These are phyloP conservation scores for Colletotrichum sublineola DNA, from an alignment of 2,329 filamentous ascomycete genomes.

Conservation along the genomic window DNA sequence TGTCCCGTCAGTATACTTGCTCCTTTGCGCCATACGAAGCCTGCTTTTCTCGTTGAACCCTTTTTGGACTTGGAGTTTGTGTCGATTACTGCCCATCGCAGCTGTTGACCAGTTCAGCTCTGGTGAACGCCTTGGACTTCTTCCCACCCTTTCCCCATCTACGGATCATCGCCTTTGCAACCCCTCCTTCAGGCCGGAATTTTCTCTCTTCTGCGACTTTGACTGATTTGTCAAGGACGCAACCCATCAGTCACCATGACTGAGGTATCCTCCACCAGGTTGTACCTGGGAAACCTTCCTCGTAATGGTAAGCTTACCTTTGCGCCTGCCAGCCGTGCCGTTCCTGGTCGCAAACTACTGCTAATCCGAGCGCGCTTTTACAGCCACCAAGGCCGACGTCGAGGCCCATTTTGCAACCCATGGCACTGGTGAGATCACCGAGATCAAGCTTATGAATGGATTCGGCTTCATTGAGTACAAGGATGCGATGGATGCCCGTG, in stretches of 20 bases:
- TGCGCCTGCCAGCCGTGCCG: conserved; percentile 9
- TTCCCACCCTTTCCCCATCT: conserved; percentile 1
- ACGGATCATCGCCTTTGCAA: neutral
- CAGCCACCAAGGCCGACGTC: conserved; percentile 97
- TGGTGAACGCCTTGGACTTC: conserved; percentile 6
- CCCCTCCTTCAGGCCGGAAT: conserved; percentile 1
- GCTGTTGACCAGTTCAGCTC: neutral
- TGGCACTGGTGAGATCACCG: conserved; percentile 96
- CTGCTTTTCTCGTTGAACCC: neutral
- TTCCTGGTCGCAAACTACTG: conserved; percentile 1
- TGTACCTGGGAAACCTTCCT: conserved; percentile 98
- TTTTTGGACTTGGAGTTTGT: neutral
- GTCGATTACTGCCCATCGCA: conserved; percentile 6
- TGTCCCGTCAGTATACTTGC: conserved; percentile 1
- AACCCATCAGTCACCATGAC: conserved; percentile 68
- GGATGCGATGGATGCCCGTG: conserved; percentile 96
- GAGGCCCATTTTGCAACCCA: conserved; percentile 95
- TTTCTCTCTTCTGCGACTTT: neutral
- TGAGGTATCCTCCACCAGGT: conserved; percentile 93
- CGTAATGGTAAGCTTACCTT: conserved; percentile 81
- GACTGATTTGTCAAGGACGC: conserved; percentile 20
- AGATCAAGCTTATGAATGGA: conserved; percentile 99
- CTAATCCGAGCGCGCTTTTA: conserved; percentile 45
- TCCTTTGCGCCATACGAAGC: neutral
- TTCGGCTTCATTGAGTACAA: conserved; percentile 99